A percentile compares a stretch with the other conserved stretches of the same genome.
Evolutionary conservation across 2,329 filamentous ascomycete genomes (phyloP).

Genomic region (Lasiodiplodia citricola): DNA sequence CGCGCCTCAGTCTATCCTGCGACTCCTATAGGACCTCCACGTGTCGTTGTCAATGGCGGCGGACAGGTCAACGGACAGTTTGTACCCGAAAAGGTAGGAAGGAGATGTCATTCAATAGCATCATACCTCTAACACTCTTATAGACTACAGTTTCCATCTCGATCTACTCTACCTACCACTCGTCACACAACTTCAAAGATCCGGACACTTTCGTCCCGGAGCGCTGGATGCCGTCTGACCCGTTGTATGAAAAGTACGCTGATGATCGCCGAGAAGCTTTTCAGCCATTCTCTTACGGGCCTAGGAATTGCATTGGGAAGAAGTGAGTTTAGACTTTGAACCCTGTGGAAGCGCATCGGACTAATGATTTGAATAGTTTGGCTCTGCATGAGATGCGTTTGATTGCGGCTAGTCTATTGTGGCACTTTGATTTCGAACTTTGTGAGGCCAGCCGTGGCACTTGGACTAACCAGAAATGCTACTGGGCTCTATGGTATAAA

Average conservation of each 20-base stretch:
- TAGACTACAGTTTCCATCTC: conserved; percentile 6
- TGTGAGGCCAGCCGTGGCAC: conserved; percentile 28
- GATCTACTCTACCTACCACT: conserved; percentile 6
- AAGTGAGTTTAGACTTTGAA: conserved; percentile 36
- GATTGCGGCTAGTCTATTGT: conserved; percentile 44
- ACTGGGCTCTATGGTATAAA: conserved; percentile 37
- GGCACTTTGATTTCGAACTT: conserved; percentile 46
- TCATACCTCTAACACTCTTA: neutral
- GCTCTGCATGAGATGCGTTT: conserved; percentile 50
- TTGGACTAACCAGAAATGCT: neutral
- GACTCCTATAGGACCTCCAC: conserved; percentile 48
- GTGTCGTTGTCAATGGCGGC: conserved; percentile 42
- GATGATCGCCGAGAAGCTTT: neutral
- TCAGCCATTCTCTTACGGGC: conserved; percentile 38
- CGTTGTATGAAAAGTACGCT: conserved; percentile 7
- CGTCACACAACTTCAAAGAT: conserved; percentile 41
- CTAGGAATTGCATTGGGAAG: conserved; percentile 45
- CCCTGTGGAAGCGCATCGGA: neutral
- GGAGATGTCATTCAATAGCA: neutral
- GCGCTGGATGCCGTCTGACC: conserved; percentile 41
- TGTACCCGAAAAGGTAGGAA: neutral
- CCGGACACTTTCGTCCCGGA: conserved; percentile 47
- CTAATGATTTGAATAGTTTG: conserved; percentile 33
- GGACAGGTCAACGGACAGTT: conserved; percentile 42
- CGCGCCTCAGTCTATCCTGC: conserved; percentile 27